Percentiles rank a stretch among this genome's conserved stretches.
phyloP scores from a whole-genome alignment of 164 flowering plant genomes.

The Vitis cinerea region DNA sequence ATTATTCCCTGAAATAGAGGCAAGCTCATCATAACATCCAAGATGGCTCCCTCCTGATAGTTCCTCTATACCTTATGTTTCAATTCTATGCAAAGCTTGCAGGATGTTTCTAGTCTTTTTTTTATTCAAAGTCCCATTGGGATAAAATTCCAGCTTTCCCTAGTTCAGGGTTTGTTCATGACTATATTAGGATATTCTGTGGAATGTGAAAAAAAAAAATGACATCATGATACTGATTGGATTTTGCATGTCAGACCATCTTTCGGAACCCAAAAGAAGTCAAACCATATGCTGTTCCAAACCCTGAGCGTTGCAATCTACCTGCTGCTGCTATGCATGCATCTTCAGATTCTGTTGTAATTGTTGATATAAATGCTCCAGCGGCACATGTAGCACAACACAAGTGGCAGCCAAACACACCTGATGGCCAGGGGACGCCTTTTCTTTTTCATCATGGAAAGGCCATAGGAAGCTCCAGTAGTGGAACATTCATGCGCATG shows the following conservation, averaged over 20 bases:
- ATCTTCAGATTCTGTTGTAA: conserved; percentile 71
- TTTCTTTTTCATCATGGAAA: conserved; percentile 94
- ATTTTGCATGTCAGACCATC: conserved; percentile 64
- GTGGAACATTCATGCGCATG: conserved; percentile 89
- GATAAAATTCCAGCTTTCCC: no score
- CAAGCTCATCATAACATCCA: no score
- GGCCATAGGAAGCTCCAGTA: conserved; percentile 47
- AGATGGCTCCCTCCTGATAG: no score
- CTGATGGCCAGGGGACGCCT: conserved; percentile 93
- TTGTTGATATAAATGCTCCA: conserved; percentile 85
- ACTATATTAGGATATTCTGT: neutral
- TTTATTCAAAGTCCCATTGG: no score
- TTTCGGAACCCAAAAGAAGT: conserved; percentile 88
- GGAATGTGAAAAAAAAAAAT: neutral
- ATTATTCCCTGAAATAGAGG: no score
- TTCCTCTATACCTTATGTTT: no score
- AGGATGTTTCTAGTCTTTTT: no score
- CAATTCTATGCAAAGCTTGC: no score
- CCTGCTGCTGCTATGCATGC: conserved; percentile 92
- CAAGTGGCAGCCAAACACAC: conserved; percentile 98
- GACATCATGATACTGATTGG: neutral
- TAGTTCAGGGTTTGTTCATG: no score
- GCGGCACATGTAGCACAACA: conserved; percentile 93
- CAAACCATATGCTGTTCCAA: conserved; percentile 69
- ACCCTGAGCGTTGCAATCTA: conserved; percentile 90